Evolutionary conservation across 768 basidiomycete species (phyloP).

Genomic region (Trametes cinnabarina): DNA sequence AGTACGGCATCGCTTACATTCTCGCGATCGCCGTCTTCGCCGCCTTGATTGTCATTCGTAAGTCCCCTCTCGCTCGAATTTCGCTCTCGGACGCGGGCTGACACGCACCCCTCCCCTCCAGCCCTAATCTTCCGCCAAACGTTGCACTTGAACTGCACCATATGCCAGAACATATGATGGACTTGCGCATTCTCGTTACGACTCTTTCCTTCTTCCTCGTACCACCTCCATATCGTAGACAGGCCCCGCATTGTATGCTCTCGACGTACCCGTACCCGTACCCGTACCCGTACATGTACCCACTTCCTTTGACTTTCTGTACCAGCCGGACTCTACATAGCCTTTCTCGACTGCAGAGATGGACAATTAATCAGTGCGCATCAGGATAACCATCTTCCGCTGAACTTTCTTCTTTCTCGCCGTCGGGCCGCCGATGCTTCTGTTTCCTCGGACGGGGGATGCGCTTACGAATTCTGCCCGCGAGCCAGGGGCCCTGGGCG

Average conservation of each 20-base stretch:
- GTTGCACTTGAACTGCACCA: slow-evolving; percentile 28
- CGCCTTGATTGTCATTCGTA: slow-evolving; percentile 75
- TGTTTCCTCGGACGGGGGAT: too few relatives aligned
- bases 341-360: slow-evolving; percentile 19
- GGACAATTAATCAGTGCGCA: slow-evolving; percentile 18
- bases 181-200: slow-evolving; percentile 19
- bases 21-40: slow-evolving; percentile 66
- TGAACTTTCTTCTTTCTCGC: neutral
- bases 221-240: slow-evolving; percentile 17
- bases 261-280: slow-evolving; percentile 6
- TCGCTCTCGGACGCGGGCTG: neutral
- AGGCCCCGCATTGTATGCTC: slow-evolving; percentile 21
- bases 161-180: slow-evolving; percentile 30
- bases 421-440: neutral
- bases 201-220: neutral
- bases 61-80: neutral
- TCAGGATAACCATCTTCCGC: too few relatives aligned
- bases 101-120: slow-evolving; percentile 8
- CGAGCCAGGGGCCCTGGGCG: too few relatives aligned
- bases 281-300: too few relatives aligned
- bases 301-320: slow-evolving; percentile 12
- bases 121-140: slow-evolving; percentile 29
- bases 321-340: slow-evolving; percentile 22
- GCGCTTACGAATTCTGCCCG: too few relatives aligned
- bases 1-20: slow-evolving; percentile 79